Evolutionary conservation across 2,329 filamentous ascomycete species (phyloP).

Genomic region (Colletotrichum sp.): DNA sequence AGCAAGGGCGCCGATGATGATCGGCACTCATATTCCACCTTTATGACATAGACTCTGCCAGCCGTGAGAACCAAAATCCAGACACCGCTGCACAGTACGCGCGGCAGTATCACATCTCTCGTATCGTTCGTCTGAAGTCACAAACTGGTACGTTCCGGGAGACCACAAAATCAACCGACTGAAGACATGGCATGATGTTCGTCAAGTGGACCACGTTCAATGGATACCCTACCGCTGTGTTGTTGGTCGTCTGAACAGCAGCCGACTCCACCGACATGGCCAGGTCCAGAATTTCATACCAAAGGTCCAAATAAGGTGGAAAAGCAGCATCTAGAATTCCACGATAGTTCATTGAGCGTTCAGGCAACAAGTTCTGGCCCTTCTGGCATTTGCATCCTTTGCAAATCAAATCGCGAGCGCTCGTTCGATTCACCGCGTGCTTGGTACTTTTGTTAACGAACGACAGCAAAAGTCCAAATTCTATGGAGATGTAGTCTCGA

Average conservation of each 20-base stretch:
- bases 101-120: neutral
- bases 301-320: neutral
- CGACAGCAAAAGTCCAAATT: neutral
- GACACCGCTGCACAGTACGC: neutral
- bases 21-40: neutral
- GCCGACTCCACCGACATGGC: neutral
- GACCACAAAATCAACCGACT: neutral
- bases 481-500: neutral
- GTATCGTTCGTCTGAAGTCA: neutral
- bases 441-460: neutral
- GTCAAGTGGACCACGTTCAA: neutral
- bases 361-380: neutral
- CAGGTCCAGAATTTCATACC: neutral
- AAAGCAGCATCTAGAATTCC: neutral
- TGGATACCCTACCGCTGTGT: rapidly evolving
- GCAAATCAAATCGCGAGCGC: neutral
- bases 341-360: rapidly evolving
- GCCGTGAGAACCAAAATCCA: neutral
- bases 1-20: neutral
- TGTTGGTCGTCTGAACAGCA: neutral
- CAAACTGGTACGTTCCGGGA: neutral
- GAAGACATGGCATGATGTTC: neutral
- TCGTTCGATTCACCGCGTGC: neutral
- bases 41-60: neutral
- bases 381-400: neutral